Base-by-base conservation (phyloP, 2,329 filamentous ascomycete genomes). In the Penicillium vulpinum region DNA sequence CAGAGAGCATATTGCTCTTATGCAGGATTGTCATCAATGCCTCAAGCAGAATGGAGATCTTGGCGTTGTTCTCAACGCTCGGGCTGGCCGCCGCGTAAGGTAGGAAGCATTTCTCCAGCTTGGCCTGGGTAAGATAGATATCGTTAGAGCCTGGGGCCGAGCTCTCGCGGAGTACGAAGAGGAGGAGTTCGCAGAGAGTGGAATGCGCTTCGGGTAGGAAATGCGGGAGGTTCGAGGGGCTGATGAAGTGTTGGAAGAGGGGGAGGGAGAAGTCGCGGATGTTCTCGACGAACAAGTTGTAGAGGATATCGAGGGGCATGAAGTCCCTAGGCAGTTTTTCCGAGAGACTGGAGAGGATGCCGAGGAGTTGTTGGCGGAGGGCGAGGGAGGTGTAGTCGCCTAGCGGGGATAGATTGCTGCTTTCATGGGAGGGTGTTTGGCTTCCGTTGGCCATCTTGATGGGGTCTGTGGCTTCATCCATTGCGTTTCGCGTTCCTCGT, bases 11-110 rank as follows among this genome's bases (percentile, higher is more conserved):
- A 2, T 71, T 69, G 31, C 67, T 66, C 15, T 67, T 69, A 13
- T 70, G 75, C 28, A 86, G 72, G 7, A 86, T 74, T 44, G 86
- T 80, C 29, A 90, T 67, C 48, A 91, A 73, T 2, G 80, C 80
- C 73, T 93, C 90, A 0, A 91, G 75, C 29, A 89, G 72, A 10
- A 92, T 73, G 2, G 87, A 87, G 36, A 92, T 79, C 70, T 89
- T 89, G 28, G 87, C 86, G 64, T 94, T 92, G 60, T 91, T 88
- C 21, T 84, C 81, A 0, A 82, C 72, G 7, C 79, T 80, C 15
- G 82, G 77, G 0, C 81, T 85, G 57, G 84, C 86, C 1, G 90
- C 88, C 0, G 87, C 79, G 62, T 82, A 86, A 0, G 84, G 84
- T 2, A 91, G 80, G 70, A 86, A 92, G 66, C 86, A 87, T 41